Conservation (phyloP, 768 basidiomycete genomes). For the Calocera cornea region DNA sequence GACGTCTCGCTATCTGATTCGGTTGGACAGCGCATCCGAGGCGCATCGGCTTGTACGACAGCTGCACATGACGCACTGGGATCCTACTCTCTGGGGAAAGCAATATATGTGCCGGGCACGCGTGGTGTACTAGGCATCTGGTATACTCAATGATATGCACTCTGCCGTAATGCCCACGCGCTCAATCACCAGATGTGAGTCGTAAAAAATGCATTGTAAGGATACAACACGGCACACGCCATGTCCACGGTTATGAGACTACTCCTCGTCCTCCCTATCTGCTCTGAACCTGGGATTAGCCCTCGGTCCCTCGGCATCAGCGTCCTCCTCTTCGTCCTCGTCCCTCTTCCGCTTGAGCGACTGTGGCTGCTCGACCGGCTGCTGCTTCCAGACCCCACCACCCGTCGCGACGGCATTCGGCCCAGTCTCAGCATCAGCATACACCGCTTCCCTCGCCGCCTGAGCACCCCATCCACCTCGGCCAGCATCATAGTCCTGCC, state of each 20-base stretch:
- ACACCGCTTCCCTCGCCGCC: conserved; percentile 68
- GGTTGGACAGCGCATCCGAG: conserved; percentile 43
- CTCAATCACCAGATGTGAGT: background rate
- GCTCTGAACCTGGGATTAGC: conserved; percentile 19
- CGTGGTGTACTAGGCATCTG: conserved; percentile 33
- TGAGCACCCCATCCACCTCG: conserved; percentile 84
- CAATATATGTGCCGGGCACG: conserved; percentile 36
- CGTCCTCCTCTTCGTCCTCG: conserved; percentile 20
- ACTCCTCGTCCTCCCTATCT: conserved; percentile 15
- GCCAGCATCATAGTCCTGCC: conserved; percentile 93
- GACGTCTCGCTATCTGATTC: conserved; percentile 30
- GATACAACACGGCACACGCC: background rate
- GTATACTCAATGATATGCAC: background rate
- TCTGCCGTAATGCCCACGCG: no score
- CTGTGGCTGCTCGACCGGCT: conserved; percentile 12
- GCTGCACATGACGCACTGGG: conserved; percentile 44
- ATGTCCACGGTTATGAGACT: background rate
- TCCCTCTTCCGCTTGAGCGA: conserved; percentile 17
- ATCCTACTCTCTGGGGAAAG: conserved; percentile 25
- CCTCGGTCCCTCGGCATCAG: background rate
- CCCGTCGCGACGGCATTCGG: conserved; percentile 72
- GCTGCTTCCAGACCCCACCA: conserved; percentile 69
- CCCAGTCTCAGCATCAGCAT: conserved; percentile 64
- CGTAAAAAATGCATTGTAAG: background rate
- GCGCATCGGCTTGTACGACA: conserved; percentile 54